Evolutionary conservation across 2,329 filamentous ascomycete genomes (phyloP), one percentile per base, ranked within the genome.

Genomic region (Cladosporium velox): DNA sequence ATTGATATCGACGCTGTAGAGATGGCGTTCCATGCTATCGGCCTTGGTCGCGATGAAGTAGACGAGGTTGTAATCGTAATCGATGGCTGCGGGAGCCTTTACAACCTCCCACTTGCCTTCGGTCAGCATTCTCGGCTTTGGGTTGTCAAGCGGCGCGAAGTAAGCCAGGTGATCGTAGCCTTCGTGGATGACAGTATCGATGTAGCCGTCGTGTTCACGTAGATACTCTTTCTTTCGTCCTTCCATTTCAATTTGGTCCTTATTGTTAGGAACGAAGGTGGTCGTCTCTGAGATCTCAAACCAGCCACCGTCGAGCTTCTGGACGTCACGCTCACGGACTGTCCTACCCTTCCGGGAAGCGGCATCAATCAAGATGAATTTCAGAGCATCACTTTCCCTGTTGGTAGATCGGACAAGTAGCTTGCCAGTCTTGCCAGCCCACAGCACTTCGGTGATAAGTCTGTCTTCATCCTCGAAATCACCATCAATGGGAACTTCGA

Each of bases 61-160:
- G 14, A 97, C 93, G 10, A 96, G 79, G 72, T 96, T 96, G 70
- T 90, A 90, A 71, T 88, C 86, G 47, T 97, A 79, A 75, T 98
- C 94, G 28, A 99, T 86, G 0, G 91, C 90, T 2, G 92, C 91
- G 0, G 94, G 92, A 0, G 91, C 92, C 63, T 90, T 84, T 4
- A 92, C 91, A 0, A 99, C 94, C 77, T 99, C 96, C 93, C 94
- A 99, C 35, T 90, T 78, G 5, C 95, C 95, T 44, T 90, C 88
- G 0, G 95, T 99, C 49, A 99, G 87, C 83, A 96, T 87, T 57
- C 91, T 80, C 6, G 95, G 93, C n/a, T 91, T 82, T 0, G 90
- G 83, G 71, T 89, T 93, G 72, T 98, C 91, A 62, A 98, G 79
- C 2, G 95, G 94, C 0, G 90, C 89, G 76, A 97, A 99, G 79